These are phyloP conservation scores for Cryptococcus wingfieldii DNA, from an alignment of 1,284 basidiomycete species.

Conservation along the genomic window DNA sequence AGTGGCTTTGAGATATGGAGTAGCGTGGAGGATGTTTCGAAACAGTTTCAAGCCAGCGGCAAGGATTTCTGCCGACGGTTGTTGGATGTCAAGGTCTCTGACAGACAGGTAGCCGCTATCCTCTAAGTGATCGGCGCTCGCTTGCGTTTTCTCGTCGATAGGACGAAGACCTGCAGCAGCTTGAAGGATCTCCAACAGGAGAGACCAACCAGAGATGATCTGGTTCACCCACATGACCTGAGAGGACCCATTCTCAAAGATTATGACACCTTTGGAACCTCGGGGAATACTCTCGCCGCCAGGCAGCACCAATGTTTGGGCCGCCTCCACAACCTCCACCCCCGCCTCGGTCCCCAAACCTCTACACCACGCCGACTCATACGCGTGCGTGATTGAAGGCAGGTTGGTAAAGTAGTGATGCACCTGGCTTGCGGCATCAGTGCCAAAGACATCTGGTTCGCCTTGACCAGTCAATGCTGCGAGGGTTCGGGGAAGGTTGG, in stretches of 20 bases:
- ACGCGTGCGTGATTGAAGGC: constrained; percentile 21
- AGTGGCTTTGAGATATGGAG: constrained; percentile 16
- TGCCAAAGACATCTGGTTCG: constrained; percentile 13
- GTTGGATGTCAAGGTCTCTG: constrained; percentile 30
- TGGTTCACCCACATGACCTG: constrained; percentile 25
- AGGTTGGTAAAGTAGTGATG: constrained; percentile 37
- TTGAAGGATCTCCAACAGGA: constrained; percentile 36
- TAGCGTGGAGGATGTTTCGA: constrained; percentile 23
- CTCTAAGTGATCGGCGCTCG: neutral
- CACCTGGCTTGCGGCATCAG: constrained; percentile 24
- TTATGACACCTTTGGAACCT: constrained; percentile 26
- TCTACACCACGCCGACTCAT: constrained; percentile 15
- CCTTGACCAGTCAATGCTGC: constrained; percentile 27
- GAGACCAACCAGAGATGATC: constrained; percentile 27
- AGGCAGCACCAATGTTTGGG: constrained; percentile 28
- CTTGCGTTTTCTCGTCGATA: constrained; percentile 7
- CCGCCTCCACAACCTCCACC: constrained; percentile 23
- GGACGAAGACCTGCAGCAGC: constrained; percentile 25
- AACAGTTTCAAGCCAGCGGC: constrained; percentile 29
- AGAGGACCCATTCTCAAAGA: constrained; percentile 10
- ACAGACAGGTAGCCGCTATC: constrained; percentile 22
- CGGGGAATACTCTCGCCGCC: constrained; percentile 30
- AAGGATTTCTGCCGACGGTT: constrained; percentile 20
- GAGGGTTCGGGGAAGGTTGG: constrained; percentile 25
- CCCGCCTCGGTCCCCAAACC: constrained; percentile 17